These are phyloP conservation scores for Psilocybe azurescens DNA, from an alignment of 768 basidiomycete species.

Conservation along the genomic window DNA sequence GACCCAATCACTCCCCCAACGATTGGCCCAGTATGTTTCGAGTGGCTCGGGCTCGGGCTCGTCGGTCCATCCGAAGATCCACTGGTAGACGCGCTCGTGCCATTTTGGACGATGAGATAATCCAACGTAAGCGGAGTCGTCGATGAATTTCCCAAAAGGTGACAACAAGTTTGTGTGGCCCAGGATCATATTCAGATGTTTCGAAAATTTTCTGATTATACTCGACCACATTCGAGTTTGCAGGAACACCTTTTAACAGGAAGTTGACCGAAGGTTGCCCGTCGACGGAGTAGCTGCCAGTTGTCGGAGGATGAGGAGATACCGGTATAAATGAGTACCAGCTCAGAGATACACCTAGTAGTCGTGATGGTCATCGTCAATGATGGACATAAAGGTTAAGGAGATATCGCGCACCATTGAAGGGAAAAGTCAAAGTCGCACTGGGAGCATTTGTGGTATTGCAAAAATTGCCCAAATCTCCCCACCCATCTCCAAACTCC, in stretches of 20 bases:
- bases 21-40: conserved; percentile 6
- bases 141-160: conserved; percentile 20
- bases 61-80: not conserved
- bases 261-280: conserved; percentile 20
- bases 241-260: conserved; percentile 22
- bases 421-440: conserved; percentile 24
- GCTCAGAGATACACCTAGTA: conserved; percentile 24
- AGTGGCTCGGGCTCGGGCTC: not conserved
- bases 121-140: conserved; percentile 31
- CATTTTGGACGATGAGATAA: conserved; percentile 27
- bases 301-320: conserved; percentile 20
- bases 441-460: conserved; percentile 23
- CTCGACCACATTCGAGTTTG: not conserved
- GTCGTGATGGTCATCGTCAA: too few relatives aligned
- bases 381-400: not conserved
- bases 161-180: conserved; percentile 27
- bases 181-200: conserved; percentile 20
- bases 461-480: conserved; percentile 18
- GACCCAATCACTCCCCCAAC: conserved; percentile 14
- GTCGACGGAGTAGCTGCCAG: conserved; percentile 29
- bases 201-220: conserved; percentile 30
- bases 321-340: conserved; percentile 32
- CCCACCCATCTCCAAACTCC: conserved; percentile 16
- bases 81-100: conserved; percentile 3
- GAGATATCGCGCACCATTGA: conserved; percentile 25